Evolutionary conservation across 164 flowering plant genomes (phyloP), one percentile per base, ranked within the genome.

Genomic region (Chimonanthus salicifolius): DNA sequence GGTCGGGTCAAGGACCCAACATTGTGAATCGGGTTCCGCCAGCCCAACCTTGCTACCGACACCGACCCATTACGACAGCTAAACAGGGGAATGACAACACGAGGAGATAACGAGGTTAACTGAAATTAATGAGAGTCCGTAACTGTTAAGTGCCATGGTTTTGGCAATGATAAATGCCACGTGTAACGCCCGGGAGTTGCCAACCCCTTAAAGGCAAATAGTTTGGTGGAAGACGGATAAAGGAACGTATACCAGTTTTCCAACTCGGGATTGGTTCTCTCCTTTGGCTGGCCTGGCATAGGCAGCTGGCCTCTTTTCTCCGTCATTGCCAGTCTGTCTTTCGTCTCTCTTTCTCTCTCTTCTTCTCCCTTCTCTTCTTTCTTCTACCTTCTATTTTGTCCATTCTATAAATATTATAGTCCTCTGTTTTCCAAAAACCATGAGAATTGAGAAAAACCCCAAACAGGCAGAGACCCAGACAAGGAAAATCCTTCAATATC

Each of bases 241-340:
- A 51, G 58, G 58, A 51, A 15, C 58, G 3, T 11, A 2, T 51
- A 51, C 3, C 2, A 33, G 33, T 33, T 33, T 10, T 9, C 58
- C 58, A 10, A 51, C 6, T 15, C 10, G 58, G 58, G 58, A 51
- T 10, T 51, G 58, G 58, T 51, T 9, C 9, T 51, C 58, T 10
- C 3, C 9, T 51, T 51, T 7, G 65, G 70, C 70, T 51, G 13
- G 70, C 43, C 70, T 67, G 70, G 70, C 70, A 67, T 7, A 48
- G 46, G 70, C 51, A 67, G 48, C 70, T 15, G 70, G 70, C 54
- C 51, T 33, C 51, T 16, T 45, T 48, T 67, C 70, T 16, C 51
- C 47, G 15, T 47, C 49, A 16, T 43, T 7, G 70, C 70, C 70
- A 67, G 70, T 8, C 70, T 67, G 70, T 47, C 70, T 67, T 45